phyloP scores from a whole-genome alignment of 169 alveolate genomes.

The Plasmodium gaboni region DNA sequence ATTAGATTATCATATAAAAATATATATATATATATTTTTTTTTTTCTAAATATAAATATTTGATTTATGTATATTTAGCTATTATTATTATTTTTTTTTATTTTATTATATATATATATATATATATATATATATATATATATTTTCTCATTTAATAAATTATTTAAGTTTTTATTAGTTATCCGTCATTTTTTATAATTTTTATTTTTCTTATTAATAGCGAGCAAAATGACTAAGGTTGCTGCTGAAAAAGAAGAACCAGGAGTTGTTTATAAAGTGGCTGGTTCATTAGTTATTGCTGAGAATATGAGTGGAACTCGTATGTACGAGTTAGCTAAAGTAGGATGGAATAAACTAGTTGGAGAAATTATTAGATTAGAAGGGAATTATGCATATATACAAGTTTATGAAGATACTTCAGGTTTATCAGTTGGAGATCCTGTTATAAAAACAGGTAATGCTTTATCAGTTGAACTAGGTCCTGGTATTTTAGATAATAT shows the following conservation, averaged over 20 bases:
- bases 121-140: no score
- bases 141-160: no score
- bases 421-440: conserved; percentile 99
- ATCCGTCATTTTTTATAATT: neutral
- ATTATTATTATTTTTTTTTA: no score
- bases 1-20: no score
- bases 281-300: conserved; percentile 94
- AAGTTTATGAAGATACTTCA: conserved; percentile 98
- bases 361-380: conserved; percentile 99
- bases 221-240: conserved; percentile 59
- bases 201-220: neutral
- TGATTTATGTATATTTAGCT: no score
- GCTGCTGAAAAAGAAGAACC: conserved; percentile 70
- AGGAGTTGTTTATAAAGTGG: conserved; percentile 72
- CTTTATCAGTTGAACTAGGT: conserved; percentile 97
- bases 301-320: conserved; percentile 99
- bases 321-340: conserved; percentile 98
- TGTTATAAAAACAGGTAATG: conserved; percentile 97
- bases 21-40: no score
- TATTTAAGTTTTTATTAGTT: neutral
- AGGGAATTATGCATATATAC: conserved; percentile 98
- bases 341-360: conserved; percentile 97
- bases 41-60: no score
- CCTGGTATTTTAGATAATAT: conserved; percentile 97
- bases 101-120: no score